Evolutionary conservation across 1,139 yeast species (phyloP).

Genomic region (Candida sp.): DNA sequence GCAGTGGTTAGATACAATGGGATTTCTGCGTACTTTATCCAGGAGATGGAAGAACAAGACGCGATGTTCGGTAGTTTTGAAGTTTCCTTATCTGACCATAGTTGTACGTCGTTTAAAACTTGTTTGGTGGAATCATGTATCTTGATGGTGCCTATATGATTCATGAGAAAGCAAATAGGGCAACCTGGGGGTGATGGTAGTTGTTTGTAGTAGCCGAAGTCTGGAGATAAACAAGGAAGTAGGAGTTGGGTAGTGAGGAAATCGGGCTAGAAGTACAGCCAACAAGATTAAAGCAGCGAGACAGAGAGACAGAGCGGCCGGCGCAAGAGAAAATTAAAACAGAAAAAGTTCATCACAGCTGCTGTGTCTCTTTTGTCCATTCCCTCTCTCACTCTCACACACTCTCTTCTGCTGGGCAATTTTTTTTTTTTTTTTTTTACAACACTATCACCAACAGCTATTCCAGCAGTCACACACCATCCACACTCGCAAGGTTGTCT

Average conservation of each 20-base stretch:
- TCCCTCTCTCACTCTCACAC: neutral
- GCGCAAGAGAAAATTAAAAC: neutral
- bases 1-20: conserved; percentile 34
- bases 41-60: conserved; percentile 4
- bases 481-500: neutral
- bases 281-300: neutral
- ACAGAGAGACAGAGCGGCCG: neutral
- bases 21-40: conserved; percentile 25
- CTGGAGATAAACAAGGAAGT: neutral
- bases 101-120: conserved; percentile 25
- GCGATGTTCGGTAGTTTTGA: conserved; percentile 13
- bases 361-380: neutral
- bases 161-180: conserved; percentile 11
- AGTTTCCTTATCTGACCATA: conserved; percentile 23
- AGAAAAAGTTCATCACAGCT: neutral
- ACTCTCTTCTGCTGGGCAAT: neutral
- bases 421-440: neutral
- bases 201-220: too few relatives aligned
- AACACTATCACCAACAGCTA: neutral
- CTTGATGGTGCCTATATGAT: conserved; percentile 15
- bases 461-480: neutral
- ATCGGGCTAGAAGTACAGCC: neutral
- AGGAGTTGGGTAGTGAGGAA: neutral
- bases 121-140: conserved; percentile 14
- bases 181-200: too few relatives aligned